Base-by-base conservation (phyloP, 805 yeast genomes). In the Candida khao-thaluensis region DNA sequence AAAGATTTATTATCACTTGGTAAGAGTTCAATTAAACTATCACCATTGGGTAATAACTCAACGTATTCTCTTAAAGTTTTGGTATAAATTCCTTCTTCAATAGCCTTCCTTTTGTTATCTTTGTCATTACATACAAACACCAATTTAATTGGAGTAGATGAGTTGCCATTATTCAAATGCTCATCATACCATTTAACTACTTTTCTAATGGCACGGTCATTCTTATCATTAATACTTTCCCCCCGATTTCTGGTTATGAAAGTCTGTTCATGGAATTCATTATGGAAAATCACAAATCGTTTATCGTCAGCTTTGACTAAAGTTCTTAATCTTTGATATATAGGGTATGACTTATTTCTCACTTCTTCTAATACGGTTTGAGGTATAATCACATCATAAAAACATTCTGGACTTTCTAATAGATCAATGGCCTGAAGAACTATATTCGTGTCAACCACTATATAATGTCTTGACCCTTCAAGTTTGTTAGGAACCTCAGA, bases 341-440 rank as follows among this genome's bases (percentile, higher is more conserved):
- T 81, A 3, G 99, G 96, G 54, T 81, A 78, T 36, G 95, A 86
- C 54, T 82, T 73, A 57, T 88, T 88, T 48, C 87, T 78, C 7
- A 91, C 96, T 60, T 93, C 98, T 50, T 95, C 97, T 24, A 93
- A 69, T 2, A 88, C 97, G 5, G 95, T 85, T 59, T 93, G 99
- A 1, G 98, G 96, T n/a, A 93, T 68, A 41, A 93, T 82, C 12
- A 90, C 96, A 62, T 93, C 98, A 53, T 74, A 82, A 54, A 93
- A 86, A 38, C 85, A 82, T 21, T 76, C 72, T 15, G 72, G 71
- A 52, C 79, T 82, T 60, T 93, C 99, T 40, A 93, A 65, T 43
- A 93, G 66, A 60, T 93, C 99, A 45, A 93, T 91, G 5, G 95
- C 91, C 56, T 82, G 85, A 45, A 93, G 66, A 1, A 85, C 82